phyloP scores from a whole-genome alignment of 2,329 filamentous ascomycete genomes.

The Alternaria triticina region DNA sequence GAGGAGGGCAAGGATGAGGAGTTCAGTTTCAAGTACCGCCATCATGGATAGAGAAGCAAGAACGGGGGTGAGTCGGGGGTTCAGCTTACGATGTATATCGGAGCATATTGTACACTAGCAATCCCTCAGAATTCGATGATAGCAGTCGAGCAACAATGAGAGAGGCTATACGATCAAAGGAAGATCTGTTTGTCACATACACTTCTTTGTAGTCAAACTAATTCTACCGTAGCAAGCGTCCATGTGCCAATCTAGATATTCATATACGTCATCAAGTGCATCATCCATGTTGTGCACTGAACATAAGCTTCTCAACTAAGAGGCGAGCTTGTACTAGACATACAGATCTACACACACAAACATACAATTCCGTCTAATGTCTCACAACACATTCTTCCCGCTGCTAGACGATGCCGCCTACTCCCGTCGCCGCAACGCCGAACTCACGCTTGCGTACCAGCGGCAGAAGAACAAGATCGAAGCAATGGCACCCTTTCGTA shows the following conservation, averaged over 20 bases:
- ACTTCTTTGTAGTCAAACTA: background rate
- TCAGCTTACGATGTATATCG: background rate
- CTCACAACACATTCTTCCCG: background rate
- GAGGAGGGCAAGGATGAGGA: background rate
- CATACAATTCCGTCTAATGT: background rate
- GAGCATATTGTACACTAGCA: background rate
- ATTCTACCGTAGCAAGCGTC: background rate
- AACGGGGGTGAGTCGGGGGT: background rate
- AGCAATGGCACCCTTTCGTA: background rate
- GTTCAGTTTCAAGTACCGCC: background rate
- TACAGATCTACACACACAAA: background rate
- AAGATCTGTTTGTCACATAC: background rate
- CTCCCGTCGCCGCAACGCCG: background rate
- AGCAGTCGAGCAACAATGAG: background rate
- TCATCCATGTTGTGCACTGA: background rate
- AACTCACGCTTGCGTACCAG: background rate
- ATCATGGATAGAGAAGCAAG: background rate
- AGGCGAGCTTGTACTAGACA: background rate
- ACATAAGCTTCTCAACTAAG: background rate
- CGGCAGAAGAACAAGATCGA: background rate
- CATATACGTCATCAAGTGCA: background rate
- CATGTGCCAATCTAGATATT: background rate
- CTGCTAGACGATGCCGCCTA: background rate
- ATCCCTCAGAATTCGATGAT: background rate
- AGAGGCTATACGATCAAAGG: background rate